A percentile compares a stretch with the other conserved stretches of the same genome.
phyloP scores from a whole-genome alignment of 768 basidiomycete genomes.

The Pisolithus albus region DNA sequence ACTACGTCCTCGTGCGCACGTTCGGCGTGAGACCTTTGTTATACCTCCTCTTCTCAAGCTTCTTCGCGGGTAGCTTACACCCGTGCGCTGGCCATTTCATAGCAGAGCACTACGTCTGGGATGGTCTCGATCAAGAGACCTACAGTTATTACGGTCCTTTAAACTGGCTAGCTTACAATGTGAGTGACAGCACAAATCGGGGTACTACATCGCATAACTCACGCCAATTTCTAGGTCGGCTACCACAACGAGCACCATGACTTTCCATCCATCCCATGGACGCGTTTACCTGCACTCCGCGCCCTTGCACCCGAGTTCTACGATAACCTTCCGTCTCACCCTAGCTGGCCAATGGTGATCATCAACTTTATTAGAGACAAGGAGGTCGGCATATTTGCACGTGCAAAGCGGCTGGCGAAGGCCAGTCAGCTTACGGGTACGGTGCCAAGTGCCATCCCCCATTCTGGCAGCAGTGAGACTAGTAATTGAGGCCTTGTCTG shows the following conservation, averaged over 20 bases:
- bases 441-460: conserved; percentile 8
- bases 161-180: conserved; percentile 91
- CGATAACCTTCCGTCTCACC: conserved; percentile 78
- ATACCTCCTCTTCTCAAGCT: conserved; percentile 83
- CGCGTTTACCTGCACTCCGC: conserved; percentile 76
- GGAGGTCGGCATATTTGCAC: conserved; percentile 81
- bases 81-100: conserved; percentile 98
- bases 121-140: conserved; percentile 88
- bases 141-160: conserved; percentile 94
- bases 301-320: conserved; percentile 89
- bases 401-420: conserved; percentile 69
- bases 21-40: conserved; percentile 48
- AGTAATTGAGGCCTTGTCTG: conserved; percentile 8
- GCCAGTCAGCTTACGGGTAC: conserved; percentile 15
- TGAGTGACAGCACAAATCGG: conserved; percentile 28
- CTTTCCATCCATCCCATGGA: conserved; percentile 96
- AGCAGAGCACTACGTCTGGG: conserved; percentile 94
- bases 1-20: conserved; percentile 54
- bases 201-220: conserved; percentile 1
- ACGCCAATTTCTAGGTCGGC: conserved; percentile 56
- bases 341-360: conserved; percentile 92
- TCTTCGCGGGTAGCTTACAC: conserved; percentile 95
- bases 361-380: conserved; percentile 89
- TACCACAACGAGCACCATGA: conserved; percentile 99
- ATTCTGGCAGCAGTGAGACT: conserved; percentile 6